Conservation (phyloP, 441 rosid species). For the Gossypium gossypioides region DNA sequence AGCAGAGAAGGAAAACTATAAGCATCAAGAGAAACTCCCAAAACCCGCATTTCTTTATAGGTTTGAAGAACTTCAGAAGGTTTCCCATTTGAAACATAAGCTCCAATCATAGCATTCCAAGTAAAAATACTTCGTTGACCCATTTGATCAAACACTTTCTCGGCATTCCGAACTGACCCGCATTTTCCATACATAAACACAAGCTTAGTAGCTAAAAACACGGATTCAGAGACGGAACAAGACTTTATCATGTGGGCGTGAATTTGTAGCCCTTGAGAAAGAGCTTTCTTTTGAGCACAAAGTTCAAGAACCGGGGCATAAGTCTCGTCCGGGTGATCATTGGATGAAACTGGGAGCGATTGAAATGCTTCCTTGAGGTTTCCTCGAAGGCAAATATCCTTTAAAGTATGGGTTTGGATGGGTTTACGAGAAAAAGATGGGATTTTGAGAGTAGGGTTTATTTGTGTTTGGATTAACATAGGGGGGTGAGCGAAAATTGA, state of each 20-base stretch:
- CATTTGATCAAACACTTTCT: constrained; percentile 62
- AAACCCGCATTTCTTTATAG: constrained; percentile 41
- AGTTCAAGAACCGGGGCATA: constrained; percentile 50
- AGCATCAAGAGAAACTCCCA: constrained; percentile 43
- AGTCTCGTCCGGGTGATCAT: constrained; percentile 25
- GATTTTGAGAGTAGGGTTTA: constrained; percentile 19
- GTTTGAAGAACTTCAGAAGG: constrained; percentile 36
- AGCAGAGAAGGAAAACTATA: constrained; percentile 47
- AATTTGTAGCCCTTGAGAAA: constrained; percentile 46
- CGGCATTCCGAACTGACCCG: constrained; percentile 42
- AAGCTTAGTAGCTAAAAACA: constrained; percentile 52
- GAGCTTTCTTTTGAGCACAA: constrained; percentile 39
- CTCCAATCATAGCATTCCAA: constrained; percentile 75
- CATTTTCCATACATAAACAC: constrained; percentile 63
- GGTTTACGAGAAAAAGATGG: constrained; percentile 9
- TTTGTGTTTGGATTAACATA: constrained; percentile 14
- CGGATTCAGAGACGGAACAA: constrained; percentile 4
- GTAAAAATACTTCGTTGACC: constrained; percentile 41
- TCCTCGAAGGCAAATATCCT: constrained; percentile 22
- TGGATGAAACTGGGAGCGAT: constrained; percentile 19
- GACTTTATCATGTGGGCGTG: constrained; percentile 51
- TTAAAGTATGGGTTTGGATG: constrained; percentile 17
- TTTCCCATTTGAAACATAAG: constrained; percentile 44
- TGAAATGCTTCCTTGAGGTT: constrained; percentile 35
- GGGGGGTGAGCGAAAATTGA: constrained; percentile 1